Conservation (phyloP, 2,329 filamentous ascomycete species). For the Penicillium sp. region DNA sequence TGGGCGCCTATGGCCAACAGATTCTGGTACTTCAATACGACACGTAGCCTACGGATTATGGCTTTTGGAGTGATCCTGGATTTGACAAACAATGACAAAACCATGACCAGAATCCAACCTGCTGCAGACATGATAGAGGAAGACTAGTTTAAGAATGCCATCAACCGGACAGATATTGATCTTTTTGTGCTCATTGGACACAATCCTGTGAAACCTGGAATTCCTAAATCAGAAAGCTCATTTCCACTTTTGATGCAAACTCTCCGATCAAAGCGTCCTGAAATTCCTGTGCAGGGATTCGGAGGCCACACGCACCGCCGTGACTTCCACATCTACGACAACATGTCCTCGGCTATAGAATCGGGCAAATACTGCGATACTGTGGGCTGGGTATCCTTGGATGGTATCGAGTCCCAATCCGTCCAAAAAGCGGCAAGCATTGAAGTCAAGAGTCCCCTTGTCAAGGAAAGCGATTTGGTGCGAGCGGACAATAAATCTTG, state of each 20-base stretch:
- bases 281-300: slow-evolving; percentile 64
- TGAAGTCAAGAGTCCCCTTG: slow-evolving; percentile 3
- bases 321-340: slow-evolving; percentile 65
- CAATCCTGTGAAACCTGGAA: slow-evolving; percentile 54
- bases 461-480: not conserved
- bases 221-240: slow-evolving; percentile 38
- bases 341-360: slow-evolving; percentile 60
- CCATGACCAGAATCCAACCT: slow-evolving; percentile 10
- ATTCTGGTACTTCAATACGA: slow-evolving; percentile 53
- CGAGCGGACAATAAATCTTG: not conserved
- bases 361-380: slow-evolving; percentile 68
- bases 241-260: slow-evolving; percentile 55
- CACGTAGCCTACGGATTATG: slow-evolving; percentile 52
- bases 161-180: slow-evolving; percentile 57
- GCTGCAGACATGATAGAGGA: slow-evolving; percentile 49
- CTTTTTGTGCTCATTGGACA: slow-evolving; percentile 65
- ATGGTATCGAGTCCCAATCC: slow-evolving; percentile 54
- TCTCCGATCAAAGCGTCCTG: slow-evolving; percentile 57
- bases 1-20: slow-evolving; percentile 46
- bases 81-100: slow-evolving; percentile 54
- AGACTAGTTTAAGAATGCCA: slow-evolving; percentile 60
- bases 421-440: slow-evolving; percentile 43
- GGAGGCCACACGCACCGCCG: slow-evolving; percentile 66
- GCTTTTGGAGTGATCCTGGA: slow-evolving; percentile 53
- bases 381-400: slow-evolving; percentile 65